These are phyloP conservation scores for Planoprotostelium fungivorum DNA, from an alignment of 78 protist species.

Conservation along the genomic window DNA sequence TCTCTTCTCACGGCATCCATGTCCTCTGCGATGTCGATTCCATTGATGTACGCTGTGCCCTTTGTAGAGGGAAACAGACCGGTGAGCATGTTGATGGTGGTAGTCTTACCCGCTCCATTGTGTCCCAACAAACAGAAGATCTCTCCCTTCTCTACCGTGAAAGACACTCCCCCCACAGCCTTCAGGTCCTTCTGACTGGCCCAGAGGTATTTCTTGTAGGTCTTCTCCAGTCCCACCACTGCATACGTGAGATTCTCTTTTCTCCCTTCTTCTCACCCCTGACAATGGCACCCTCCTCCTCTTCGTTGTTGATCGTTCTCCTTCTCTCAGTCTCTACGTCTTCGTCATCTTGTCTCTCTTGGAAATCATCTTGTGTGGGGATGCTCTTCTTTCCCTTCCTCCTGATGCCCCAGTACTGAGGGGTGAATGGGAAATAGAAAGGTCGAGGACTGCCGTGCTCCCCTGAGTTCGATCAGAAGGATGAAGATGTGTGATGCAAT, in stretches of 20 bases:
- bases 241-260: constrained; percentile 20
- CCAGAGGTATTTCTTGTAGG: constrained; percentile 16
- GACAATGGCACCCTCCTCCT: not conserved
- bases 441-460: constrained; percentile 49
- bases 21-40: constrained; percentile 6
- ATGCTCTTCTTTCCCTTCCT: constrained; percentile 7
- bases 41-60: constrained; percentile 36
- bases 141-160: constrained; percentile 33
- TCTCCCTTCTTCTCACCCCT: not conserved
- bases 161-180: constrained; percentile 33
- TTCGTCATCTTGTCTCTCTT: constrained; percentile 16
- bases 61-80: constrained; percentile 62
- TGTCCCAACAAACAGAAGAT: constrained; percentile 57
- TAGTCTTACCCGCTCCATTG: constrained; percentile 84
- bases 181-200: constrained; percentile 13
- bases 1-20: constrained; percentile 29
- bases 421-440: constrained; percentile 37
- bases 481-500: not conserved
- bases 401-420: constrained; percentile 55
- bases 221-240: constrained; percentile 29
- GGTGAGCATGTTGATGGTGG: constrained; percentile 80
- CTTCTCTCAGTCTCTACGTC: constrained; percentile 12
- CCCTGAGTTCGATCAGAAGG: not conserved
- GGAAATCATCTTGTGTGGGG: constrained; percentile 10
- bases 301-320: constrained; percentile 7